Evolutionary conservation across 257 asterid species (phyloP), one percentile per base, ranked within the genome.

Genomic region (Anisodus tanguticus): DNA sequence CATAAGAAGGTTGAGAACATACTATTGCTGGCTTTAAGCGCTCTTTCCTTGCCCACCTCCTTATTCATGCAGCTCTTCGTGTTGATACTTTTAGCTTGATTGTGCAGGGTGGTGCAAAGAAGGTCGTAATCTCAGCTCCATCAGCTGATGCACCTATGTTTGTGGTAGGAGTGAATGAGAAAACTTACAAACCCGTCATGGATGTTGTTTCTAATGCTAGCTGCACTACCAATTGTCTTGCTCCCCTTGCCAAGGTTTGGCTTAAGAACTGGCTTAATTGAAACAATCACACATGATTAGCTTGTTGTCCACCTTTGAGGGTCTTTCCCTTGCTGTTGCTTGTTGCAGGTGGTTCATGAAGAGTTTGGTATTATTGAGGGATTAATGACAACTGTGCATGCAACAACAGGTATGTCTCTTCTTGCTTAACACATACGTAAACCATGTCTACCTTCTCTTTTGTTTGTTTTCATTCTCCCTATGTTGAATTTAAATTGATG

Each of bases 121-220:
- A 97, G 90, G 97, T 97, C 54, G 88, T 97, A 41, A 95, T 97
- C 88, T 97, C 99, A 63, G 99, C 99, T 87, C 99, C 99, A 89
- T 97, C 99, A 82, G 97, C 94, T 17, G 99, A 97, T 90, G 99
- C 99, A 55, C 99, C 99, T 76, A 97, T 97, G 99, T 97, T 97
- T 83, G 99, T 97, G 17, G 97, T 97, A 85, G 99, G 99, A 70
- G 99, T 97, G 43, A 97, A 97, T 83, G 99, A 95, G 91, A 86
- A 85, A 49, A 90, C 91, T 9, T 97, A 97, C 92, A 91, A 92
- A 82, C 87, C 97, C 68, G 91, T 88, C 95, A 97, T 97, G 98
- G 98, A 97, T 84, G 91, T 97, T 37, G 98, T 97, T 89, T 97
- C 99, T 82, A 97, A 97, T 87, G 99, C 99, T 81, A 97, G 99